Percentiles rank a stretch among this genome's conserved stretches.
Evolutionary conservation across 495 filamentous ascomycete genomes (phyloP).

Genomic region (Penicillium arizonense): DNA sequence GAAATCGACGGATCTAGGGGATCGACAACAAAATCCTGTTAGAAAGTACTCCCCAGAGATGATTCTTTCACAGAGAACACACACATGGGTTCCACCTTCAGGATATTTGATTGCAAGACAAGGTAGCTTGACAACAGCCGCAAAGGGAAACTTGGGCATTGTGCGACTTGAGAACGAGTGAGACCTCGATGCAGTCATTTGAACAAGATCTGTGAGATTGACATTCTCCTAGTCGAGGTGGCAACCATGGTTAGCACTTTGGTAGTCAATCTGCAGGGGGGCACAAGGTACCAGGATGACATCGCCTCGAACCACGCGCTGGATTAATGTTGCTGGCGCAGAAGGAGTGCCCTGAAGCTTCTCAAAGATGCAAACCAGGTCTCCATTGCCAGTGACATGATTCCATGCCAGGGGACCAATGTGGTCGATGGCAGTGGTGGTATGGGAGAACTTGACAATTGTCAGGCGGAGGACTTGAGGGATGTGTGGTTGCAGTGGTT

Average conservation of each 20-base stretch:
- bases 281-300: conserved; percentile 27
- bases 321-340: conserved; percentile 11
- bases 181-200: conserved; percentile 13
- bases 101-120: conserved; percentile 46
- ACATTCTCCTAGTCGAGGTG: conserved; percentile 32
- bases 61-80: not conserved
- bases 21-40: not conserved
- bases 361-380: conserved; percentile 32
- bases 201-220: conserved; percentile 28
- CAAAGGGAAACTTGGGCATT: conserved; percentile 26
- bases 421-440: conserved; percentile 31
- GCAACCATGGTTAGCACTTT: not conserved
- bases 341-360: not conserved
- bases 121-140: conserved; percentile 43
- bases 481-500: not conserved
- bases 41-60: not conserved
- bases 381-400: conserved; percentile 34
- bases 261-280: not conserved
- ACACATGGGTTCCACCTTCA: conserved; percentile 12
- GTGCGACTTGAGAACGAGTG: conserved; percentile 3
- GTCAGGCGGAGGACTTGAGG: conserved; percentile 25
- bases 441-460: conserved; percentile 44
- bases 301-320: conserved; percentile 26
- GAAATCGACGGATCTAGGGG: conserved; percentile 39
- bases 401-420: conserved; percentile 37